phyloP scores from a whole-genome alignment of 129 eudicot genomes.

The Ambrosia artemisiifolia region DNA sequence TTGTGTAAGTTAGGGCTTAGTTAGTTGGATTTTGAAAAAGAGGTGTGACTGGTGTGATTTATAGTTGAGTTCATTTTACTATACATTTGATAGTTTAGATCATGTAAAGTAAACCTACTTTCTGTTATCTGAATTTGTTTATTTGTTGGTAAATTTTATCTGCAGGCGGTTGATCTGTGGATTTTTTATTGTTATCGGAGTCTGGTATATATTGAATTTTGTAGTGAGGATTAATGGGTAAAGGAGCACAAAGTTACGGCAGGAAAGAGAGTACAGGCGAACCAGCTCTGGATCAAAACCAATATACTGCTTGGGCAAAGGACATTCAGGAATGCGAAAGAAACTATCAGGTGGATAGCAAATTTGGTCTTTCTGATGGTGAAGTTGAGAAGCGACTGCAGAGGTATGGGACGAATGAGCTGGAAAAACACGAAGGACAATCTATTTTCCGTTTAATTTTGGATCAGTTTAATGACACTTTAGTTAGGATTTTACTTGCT shows the following conservation, averaged over 20 bases:
- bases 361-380: slow-evolving; percentile 43
- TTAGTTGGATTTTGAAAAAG: slow-evolving; percentile 7
- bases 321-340: slow-evolving; percentile 65
- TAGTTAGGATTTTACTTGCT: slow-evolving; percentile 67
- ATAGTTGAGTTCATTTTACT: neutral
- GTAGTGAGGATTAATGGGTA: slow-evolving; percentile 52
- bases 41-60: neutral
- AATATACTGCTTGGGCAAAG: slow-evolving; percentile 63
- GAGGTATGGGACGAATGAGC: slow-evolving; percentile 58
- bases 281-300: slow-evolving; percentile 22
- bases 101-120: neutral
- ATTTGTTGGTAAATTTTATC: neutral
- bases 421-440: slow-evolving; percentile 69
- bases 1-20: slow-evolving; percentile 23
- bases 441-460: slow-evolving; percentile 57
- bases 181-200: neutral
- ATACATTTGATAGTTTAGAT: neutral
- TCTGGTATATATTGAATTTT: slow-evolving; percentile 2
- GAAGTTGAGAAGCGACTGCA: slow-evolving; percentile 53
- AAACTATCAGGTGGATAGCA: slow-evolving; percentile 46
- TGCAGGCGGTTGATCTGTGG: slow-evolving; percentile 23
- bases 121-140: neutral
- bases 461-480: slow-evolving; percentile 77
- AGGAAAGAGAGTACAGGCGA: slow-evolving; percentile 31
- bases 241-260: slow-evolving; percentile 59